These are phyloP conservation scores for Hymenoscyphus salicellus DNA, from an alignment of 2,329 filamentous ascomycete genomes.

Conservation along the genomic window DNA sequence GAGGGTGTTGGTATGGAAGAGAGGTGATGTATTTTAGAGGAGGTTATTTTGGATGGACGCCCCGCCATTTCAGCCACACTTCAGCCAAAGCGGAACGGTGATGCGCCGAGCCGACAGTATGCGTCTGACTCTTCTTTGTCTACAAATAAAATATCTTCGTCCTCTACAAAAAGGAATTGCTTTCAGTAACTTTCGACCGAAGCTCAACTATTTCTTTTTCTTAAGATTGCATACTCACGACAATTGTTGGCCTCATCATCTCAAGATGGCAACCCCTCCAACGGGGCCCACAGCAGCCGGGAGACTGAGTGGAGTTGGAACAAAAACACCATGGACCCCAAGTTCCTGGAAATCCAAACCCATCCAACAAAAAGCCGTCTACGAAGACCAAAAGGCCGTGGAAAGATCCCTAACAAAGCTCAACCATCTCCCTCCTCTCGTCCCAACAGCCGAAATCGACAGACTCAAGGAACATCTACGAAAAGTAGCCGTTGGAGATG, in stretches of 20 bases:
- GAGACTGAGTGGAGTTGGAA: too few species aligned
- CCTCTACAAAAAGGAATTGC: not conserved
- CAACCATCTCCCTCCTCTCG: constrained; percentile 68
- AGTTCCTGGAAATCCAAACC: constrained; percentile 74
- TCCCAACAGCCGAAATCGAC: constrained; percentile 76
- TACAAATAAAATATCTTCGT: not conserved
- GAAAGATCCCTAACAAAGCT: constrained; percentile 62
- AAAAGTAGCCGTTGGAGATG: constrained; percentile 85
- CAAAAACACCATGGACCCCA: constrained; percentile 49
- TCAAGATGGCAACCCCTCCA: not conserved
- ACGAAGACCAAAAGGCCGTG: constrained; percentile 61
- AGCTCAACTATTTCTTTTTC: not conserved
- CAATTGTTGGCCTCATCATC: not conserved
- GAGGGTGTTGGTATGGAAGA: not conserved
- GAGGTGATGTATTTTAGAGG: not conserved
- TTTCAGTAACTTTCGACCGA: not conserved
- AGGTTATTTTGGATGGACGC: not conserved
- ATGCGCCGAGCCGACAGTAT: not conserved
- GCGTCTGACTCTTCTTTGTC: not conserved
- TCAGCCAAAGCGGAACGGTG: not conserved
- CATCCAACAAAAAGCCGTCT: constrained; percentile 72
- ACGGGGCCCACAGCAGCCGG: not conserved
- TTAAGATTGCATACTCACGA: not conserved
- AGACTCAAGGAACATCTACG: constrained; percentile 74
- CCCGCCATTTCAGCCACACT: not conserved